Conservation (phyloP, 495 filamentous ascomycete species). For the Penicillium lagena region DNA sequence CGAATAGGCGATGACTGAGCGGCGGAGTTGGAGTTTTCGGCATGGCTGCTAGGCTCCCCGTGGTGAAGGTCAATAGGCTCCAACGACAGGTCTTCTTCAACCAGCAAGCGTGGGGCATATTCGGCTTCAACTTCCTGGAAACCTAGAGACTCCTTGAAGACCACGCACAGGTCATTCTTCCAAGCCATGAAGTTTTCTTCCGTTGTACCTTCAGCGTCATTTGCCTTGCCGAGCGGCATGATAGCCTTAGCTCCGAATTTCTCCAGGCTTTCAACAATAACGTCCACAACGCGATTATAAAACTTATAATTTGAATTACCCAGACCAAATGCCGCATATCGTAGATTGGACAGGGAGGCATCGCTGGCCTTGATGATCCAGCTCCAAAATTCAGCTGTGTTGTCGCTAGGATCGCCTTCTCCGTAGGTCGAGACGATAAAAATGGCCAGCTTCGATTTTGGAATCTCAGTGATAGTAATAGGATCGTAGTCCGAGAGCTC, state of each 20-base stretch:
- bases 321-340: slow-evolving; percentile 40
- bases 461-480: slow-evolving; percentile 30
- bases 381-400: slow-evolving; percentile 39
- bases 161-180: slow-evolving; percentile 36
- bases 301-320: slow-evolving; percentile 48
- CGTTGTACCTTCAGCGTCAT: slow-evolving; percentile 42
- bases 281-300: slow-evolving; percentile 43
- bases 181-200: slow-evolving; percentile 47
- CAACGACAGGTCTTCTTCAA: slow-evolving; percentile 31
- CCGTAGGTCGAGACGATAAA: slow-evolving; percentile 50
- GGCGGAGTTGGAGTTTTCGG: slow-evolving; percentile 15
- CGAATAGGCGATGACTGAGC: slow-evolving; percentile 24
- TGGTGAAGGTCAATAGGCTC: slow-evolving; percentile 33
- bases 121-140: slow-evolving; percentile 29
- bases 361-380: slow-evolving; percentile 28
- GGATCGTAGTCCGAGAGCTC: slow-evolving; percentile 48
- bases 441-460: slow-evolving; percentile 34
- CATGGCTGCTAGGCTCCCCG: slow-evolving; percentile 26
- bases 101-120: slow-evolving; percentile 35
- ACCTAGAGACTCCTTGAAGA: slow-evolving; percentile 28
- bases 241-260: slow-evolving; percentile 31
- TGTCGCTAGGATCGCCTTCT: slow-evolving; percentile 50
- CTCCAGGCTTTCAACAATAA: slow-evolving; percentile 28
- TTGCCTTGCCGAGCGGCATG: slow-evolving; percentile 32
- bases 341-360: slow-evolving; percentile 23